A percentile compares a stretch with the other conserved stretches of the same genome.
phyloP scores from a whole-genome alignment of 352 stramenopile species.

The Globisporangium radiosum region DNA sequence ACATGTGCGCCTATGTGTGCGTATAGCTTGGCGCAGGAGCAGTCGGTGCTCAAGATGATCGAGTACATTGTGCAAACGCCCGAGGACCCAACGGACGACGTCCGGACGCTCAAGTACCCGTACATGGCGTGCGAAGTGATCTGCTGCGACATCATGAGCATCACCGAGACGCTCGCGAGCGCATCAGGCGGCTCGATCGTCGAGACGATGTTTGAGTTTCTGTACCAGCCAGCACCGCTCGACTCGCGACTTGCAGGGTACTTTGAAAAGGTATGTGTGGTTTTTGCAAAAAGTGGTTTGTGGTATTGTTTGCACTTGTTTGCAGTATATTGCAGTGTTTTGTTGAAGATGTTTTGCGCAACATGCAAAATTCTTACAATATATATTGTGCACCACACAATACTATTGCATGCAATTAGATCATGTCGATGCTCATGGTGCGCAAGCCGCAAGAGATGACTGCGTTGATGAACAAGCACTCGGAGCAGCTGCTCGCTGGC shows the following conservation, averaged over 20 bases:
- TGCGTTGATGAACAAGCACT: conserved; percentile 75
- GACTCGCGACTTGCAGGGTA: conserved; percentile 94
- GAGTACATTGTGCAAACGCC: conserved; percentile 67
- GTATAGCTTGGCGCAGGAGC: conserved; percentile 60
- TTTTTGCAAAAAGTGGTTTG: not conserved
- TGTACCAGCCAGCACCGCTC: conserved; percentile 76
- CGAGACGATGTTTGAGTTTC: conserved; percentile 89
- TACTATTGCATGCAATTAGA: conserved; percentile 12
- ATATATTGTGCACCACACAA: too few species aligned
- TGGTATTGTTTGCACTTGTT: not conserved
- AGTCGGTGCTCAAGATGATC: conserved; percentile 60
- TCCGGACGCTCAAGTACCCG: conserved; percentile 88
- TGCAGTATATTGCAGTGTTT: not conserved
- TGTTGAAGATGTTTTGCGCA: not conserved
- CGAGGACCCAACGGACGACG: conserved; percentile 41
- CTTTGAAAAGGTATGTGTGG: conserved; percentile 88
- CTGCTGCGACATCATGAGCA: conserved; percentile 93
- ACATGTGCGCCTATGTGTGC: not conserved
- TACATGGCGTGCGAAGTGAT: conserved; percentile 98
- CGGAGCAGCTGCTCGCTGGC: conserved; percentile 53
- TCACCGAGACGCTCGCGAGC: conserved; percentile 88
- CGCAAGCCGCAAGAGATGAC: conserved; percentile 86
- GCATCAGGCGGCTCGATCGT: conserved; percentile 61
- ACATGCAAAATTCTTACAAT: not conserved
- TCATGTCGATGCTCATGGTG: conserved; percentile 86